Evolutionary conservation across 257 asterid genomes (phyloP), one percentile per base, ranked within the genome.

Genomic region (Scutellaria galericulata): DNA sequence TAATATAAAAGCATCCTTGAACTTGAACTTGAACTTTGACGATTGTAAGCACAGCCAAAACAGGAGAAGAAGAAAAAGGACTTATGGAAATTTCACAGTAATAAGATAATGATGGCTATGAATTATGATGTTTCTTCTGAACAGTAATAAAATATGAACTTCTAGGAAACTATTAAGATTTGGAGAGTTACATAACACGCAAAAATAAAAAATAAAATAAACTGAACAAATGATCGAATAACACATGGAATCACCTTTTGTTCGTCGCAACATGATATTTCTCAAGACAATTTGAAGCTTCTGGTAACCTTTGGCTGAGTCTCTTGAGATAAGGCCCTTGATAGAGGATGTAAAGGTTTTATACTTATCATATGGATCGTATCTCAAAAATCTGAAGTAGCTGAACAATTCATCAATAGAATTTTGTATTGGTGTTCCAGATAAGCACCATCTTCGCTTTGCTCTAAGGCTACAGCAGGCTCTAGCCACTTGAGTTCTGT

Each of bases 381-480:
- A 92, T 84, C 84, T 92, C 89, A 95, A 83, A 79, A 95, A 95
- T 79, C 98, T 85, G 84, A 95, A 95, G 86, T 95, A 95, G 88
- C 99, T 95, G 87, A 78, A 95, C 60, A 95, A 83, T 54, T 95
- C 99, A 78, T 95, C 99, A 41, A 95, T 81, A 37, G 98, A 87
- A 83, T 92, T 95, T 76, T 95, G 99, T 80, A 95, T 90, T 9
- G 99, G 99, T 15, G 99, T 95, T 83, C 99, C 99, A 40, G 99
- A 95, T 79, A 95, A 83, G 86, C 98, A 95, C 99, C 99, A 95
- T 81, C 99, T 85, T 77, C 96, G 81, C 80, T 92, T 95, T 10
- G 99, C 99, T 80, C 91, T 89, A 83, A 95, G 98, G 84, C 98
- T 85, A 78, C 96, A 92, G 84, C 99, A 95, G 80, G 99, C 98